phyloP scores from a whole-genome alignment of 148 eudicot species.

The Nepenthes mirabilis region DNA sequence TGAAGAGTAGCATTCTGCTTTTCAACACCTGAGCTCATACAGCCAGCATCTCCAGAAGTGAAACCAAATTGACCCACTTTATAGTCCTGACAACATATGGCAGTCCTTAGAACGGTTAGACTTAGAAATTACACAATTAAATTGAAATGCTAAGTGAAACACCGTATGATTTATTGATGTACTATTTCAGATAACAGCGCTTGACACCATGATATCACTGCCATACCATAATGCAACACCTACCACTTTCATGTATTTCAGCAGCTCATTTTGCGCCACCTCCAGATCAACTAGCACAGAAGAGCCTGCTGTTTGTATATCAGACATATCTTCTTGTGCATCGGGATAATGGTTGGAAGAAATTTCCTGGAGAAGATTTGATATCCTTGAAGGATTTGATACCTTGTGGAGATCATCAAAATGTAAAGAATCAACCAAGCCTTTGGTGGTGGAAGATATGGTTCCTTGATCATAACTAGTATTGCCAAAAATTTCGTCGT shows the following conservation, averaged over 20 bases:
- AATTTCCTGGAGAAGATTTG: conserved; percentile 16
- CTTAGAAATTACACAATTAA: not conserved
- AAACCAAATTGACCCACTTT: conserved; percentile 10
- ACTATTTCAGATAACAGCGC: not conserved
- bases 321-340: conserved; percentile 17
- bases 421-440: conserved; percentile 22
- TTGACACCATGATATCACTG: not conserved
- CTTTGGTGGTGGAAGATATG: conserved; percentile 17
- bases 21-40: conserved; percentile 21
- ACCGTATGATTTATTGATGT: not conserved
- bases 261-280: conserved; percentile 16
- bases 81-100: conserved; percentile 24
- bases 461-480: conserved; percentile 14
- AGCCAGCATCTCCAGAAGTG: conserved; percentile 10
- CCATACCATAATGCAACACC: not conserved
- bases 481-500: conserved; percentile 24
- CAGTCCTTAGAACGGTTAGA: not conserved
- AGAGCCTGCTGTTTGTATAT: conserved; percentile 7
- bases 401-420: conserved; percentile 24
- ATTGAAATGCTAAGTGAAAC: not conserved
- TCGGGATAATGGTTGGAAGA: conserved; percentile 9
- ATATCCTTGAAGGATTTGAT: conserved; percentile 14
- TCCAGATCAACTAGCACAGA: conserved; percentile 22
- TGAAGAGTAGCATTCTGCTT: conserved; percentile 21
- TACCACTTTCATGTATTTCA: conserved; percentile 21